A percentile compares a stretch with the other conserved stretches of the same genome.
Conservation (phyloP, 169 alveolate genomes). For the Plasmodium knowlesi region DNA sequence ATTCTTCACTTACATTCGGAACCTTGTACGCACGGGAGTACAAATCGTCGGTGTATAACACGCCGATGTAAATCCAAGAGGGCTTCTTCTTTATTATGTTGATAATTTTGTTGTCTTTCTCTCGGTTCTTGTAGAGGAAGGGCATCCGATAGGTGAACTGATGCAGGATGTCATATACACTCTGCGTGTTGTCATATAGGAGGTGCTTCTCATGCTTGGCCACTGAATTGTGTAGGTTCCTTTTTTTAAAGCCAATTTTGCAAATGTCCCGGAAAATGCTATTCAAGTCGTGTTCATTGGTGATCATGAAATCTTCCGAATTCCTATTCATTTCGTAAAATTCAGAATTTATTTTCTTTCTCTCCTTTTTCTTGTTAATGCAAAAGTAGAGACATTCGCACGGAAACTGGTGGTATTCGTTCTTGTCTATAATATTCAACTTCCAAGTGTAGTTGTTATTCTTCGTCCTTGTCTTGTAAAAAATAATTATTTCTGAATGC, state of each 20-base stretch:
- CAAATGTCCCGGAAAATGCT: constrained; percentile 45
- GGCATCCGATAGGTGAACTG: constrained; percentile 64
- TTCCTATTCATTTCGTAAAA: constrained; percentile 13
- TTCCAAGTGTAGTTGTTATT: constrained; percentile 66
- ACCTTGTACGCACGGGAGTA: constrained; percentile 65
- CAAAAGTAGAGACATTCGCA: constrained; percentile 70
- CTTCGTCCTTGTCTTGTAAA: constrained; percentile 67
- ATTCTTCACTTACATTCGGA: constrained; percentile 35
- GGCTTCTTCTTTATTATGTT: constrained; percentile 57
- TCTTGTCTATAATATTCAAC: constrained; percentile 41
- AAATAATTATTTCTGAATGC: constrained; percentile 63
- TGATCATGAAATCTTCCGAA: constrained; percentile 42
- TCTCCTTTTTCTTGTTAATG: constrained; percentile 55
- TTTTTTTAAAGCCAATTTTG: constrained; percentile 48
- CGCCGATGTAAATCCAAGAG: constrained; percentile 71
- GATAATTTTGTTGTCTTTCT: constrained; percentile 48
- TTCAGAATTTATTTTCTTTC: constrained; percentile 20
- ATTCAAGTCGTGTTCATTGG: constrained; percentile 54
- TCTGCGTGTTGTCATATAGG: constrained; percentile 63
- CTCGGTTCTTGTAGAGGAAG: constrained; percentile 33
- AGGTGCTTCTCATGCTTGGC: constrained; percentile 62
- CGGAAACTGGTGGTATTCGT: constrained; percentile 62
- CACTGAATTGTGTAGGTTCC: constrained; percentile 19
- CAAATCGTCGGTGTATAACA: constrained; percentile 63
- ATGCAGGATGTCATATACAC: constrained; percentile 55